Evolutionary conservation across 306 rosid genomes (phyloP), one percentile per base, ranked within the genome.

Genomic region (Hippophae gyantsensis): DNA sequence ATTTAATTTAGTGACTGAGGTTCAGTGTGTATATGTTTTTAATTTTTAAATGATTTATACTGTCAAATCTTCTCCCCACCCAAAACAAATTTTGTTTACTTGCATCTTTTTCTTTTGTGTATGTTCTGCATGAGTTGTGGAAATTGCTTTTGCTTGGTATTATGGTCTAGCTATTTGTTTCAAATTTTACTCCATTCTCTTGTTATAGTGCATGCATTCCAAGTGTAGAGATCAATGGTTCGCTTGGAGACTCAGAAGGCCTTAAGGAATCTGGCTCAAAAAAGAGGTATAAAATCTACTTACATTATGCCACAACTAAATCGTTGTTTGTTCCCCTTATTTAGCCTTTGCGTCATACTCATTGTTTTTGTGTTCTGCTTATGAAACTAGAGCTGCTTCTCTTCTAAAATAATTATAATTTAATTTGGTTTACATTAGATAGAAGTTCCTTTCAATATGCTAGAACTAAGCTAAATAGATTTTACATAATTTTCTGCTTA

Each of bases 221-320:
- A 65, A 87, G 96, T 43, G 76, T 70, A 73, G 95, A 87, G 71
- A 62, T 78, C 64, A 95, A 87, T 78, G 95, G 81, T 45, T 76
- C 87, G 6, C 73, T 84, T 63, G 86, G 82, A 66, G 92, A 85
- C 81, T 77, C 84, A 27, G 95, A 87, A 57, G 83, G 79, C 8
- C 69, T 50, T 44, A 79, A 72, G 64, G 95, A 87, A 65, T 67
- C 92, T 57, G 86, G 93, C 67, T 75, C 85, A 3, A 92, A 83
- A 72, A 92, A 92, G 84, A 83, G 98, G 96, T 92, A 65, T 44
- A 6, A 10, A 14, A 9, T 25, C 25, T 52, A 10, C 43, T 55
- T 54, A 11, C 25, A 42, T 27, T 11, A 7, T 32, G 3, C 38
- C 38, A 32, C 38, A 32, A 32, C 38, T 32, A 32, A 32, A 32